phyloP scores from a whole-genome alignment of 352 stramenopile species.

The Phytophthora uliginosa region DNA sequence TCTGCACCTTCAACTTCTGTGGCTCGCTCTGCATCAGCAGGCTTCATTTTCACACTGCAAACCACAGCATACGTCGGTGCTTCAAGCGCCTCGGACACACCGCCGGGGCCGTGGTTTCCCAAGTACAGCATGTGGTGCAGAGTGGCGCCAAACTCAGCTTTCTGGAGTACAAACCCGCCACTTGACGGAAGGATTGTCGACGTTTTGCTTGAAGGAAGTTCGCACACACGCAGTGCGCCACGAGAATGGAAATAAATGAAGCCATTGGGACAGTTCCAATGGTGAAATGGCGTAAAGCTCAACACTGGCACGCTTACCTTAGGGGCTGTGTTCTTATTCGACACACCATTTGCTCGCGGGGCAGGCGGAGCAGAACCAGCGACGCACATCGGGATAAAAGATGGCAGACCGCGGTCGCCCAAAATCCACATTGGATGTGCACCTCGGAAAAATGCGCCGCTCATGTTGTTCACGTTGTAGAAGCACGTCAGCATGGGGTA shows the following conservation, averaged over 20 bases:
- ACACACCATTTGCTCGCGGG: conserved; percentile 24
- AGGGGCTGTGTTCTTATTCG: conserved; percentile 34
- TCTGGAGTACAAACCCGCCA: conserved; percentile 84
- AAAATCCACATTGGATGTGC: conserved; percentile 89
- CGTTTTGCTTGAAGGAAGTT: conserved; percentile 81
- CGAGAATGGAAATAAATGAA: conserved; percentile 93
- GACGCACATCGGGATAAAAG: conserved; percentile 85
- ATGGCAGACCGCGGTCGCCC: conserved; percentile 69
- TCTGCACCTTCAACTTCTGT: conserved; percentile 71
- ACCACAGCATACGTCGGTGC: conserved; percentile 85
- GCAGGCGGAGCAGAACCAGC: conserved; percentile 35
- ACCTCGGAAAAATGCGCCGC: conserved; percentile 86
- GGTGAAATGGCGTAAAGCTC: conserved; percentile 89
- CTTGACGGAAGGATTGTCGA: conserved; percentile 77
- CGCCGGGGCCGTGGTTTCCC: conserved; percentile 76
- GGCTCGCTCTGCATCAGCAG: conserved; percentile 63
- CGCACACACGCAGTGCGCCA: conserved; percentile 81
- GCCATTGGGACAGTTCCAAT: conserved; percentile 90
- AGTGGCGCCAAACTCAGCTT: conserved; percentile 77
- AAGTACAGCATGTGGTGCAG: conserved; percentile 89
- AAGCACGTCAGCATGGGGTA: conserved; percentile 91
- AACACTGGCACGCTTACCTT: conserved; percentile 82
- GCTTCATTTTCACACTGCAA: conserved; percentile 67
- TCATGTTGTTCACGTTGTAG: conserved; percentile 88
- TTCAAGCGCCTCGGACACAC: conserved; percentile 82